Percentiles rank a stretch among this genome's conserved stretches.
These are phyloP conservation scores for Rhizopus delemar DNA, from an alignment of 371 early-diverging fungal species.

Conservation along the genomic window DNA sequence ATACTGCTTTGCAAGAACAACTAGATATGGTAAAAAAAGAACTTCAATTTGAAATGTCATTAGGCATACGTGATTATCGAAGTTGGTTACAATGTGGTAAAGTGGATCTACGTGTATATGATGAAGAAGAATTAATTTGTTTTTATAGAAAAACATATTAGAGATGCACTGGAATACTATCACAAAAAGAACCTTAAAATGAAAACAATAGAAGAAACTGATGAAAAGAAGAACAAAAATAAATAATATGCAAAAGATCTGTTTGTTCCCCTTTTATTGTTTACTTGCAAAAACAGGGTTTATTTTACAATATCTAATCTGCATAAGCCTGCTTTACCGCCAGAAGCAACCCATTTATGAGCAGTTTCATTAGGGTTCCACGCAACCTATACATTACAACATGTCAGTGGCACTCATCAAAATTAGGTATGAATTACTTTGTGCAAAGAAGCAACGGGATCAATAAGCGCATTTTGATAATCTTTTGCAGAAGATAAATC, in stretches of 20 bases:
- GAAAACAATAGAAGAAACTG: slow-evolving; percentile 1
- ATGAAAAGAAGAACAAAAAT: background rate
- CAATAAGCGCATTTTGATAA: slow-evolving; percentile 3
- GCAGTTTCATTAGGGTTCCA: slow-evolving; percentile 30
- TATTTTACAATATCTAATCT: slow-evolving; percentile 27
- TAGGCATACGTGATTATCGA: background rate
- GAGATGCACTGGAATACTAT: background rate
- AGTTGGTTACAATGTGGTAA: background rate
- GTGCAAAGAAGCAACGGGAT: slow-evolving; percentile 14
- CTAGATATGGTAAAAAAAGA: slow-evolving; percentile 21
- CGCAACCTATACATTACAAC: slow-evolving; percentile 9
- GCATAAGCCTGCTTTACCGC: slow-evolving; percentile 34
- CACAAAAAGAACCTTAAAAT: background rate
- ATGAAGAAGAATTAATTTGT: background rate
- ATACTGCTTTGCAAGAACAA: background rate
- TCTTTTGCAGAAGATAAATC: background rate
- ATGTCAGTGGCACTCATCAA: background rate
- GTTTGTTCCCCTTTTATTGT: background rate
- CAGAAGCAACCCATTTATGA: slow-evolving; percentile 30
- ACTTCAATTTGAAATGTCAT: slow-evolving; percentile 8
- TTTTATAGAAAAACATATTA: background rate
- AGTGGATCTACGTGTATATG: background rate
- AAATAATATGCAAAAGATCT: background rate
- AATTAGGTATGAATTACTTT: slow-evolving; percentile 8
- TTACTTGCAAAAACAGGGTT: background rate